phyloP scores from a whole-genome alignment of 306 rosid species.

The Dryas octopetala region DNA sequence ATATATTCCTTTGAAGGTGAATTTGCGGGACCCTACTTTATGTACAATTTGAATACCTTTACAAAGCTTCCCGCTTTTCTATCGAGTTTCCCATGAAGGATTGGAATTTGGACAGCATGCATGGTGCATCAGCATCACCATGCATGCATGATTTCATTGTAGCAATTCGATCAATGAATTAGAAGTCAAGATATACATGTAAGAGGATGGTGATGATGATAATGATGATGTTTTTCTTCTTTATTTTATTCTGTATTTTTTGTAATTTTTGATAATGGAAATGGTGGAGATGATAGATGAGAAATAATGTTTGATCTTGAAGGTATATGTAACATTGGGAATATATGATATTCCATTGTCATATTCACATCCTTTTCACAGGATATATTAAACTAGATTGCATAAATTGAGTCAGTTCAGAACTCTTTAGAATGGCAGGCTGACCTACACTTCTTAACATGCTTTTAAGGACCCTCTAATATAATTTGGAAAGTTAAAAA shows the following conservation, averaged over 20 bases:
- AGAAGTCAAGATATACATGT: too few relatives aligned
- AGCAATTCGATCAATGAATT: too few relatives aligned
- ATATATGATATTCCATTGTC: constrained; percentile 40
- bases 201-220: too few relatives aligned
- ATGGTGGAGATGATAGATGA: neutral
- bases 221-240: too few relatives aligned
- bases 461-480: too few relatives aligned
- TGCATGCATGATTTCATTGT: too few relatives aligned
- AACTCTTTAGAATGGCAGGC: neutral
- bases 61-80: constrained; percentile 39
- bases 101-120: neutral
- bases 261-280: neutral
- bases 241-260: too few relatives aligned
- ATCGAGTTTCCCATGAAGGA: constrained; percentile 1
- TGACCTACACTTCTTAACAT: neutral
- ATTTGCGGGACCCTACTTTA: constrained; percentile 61
- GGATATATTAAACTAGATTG: neutral
- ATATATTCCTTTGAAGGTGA: constrained; percentile 75
- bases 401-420: neutral
- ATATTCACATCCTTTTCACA: constrained; percentile 36
- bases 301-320: constrained; percentile 20
- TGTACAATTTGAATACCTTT: constrained; percentile 43
- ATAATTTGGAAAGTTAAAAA: too few relatives aligned
- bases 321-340: constrained; percentile 26
- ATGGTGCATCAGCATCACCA: neutral